phyloP scores from a whole-genome alignment of 805 yeast genomes.

The Cyberlindnera petersonii region DNA sequence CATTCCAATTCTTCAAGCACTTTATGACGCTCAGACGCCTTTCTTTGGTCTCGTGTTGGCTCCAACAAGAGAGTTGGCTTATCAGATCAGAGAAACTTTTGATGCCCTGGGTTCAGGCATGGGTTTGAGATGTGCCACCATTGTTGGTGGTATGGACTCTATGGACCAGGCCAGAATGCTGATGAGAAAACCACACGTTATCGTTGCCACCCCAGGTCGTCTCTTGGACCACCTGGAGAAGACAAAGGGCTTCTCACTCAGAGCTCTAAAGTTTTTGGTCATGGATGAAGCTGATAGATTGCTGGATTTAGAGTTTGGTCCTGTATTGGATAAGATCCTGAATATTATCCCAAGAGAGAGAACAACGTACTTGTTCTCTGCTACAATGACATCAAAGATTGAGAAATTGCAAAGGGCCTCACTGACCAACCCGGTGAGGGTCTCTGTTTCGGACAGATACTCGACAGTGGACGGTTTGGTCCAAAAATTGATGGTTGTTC shows the following conservation, averaged over 20 bases:
- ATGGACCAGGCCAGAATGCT: conserved; percentile 95
- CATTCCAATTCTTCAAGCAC: conserved; percentile 84
- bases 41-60: conserved; percentile 86
- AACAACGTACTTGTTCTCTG: conserved; percentile 84
- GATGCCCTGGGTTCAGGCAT: conserved; percentile 87
- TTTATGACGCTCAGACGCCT: conserved; percentile 87
- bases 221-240: conserved; percentile 90
- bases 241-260: conserved; percentile 83
- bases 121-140: conserved; percentile 87
- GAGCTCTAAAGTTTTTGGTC: conserved; percentile 74
- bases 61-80: conserved; percentile 82
- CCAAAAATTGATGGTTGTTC: conserved; percentile 85
- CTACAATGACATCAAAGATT: conserved; percentile 95
- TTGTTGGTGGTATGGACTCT: conserved; percentile 98
- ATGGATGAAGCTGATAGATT: conserved; percentile 98
- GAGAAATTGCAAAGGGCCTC: conserved; percentile 95
- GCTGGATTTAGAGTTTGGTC: conserved; percentile 94
- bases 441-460: conserved; percentile 84
- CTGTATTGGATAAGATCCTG: conserved; percentile 82
- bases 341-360: conserved; percentile 80
- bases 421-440: conserved; percentile 79
- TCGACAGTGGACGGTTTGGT: conserved; percentile 92
- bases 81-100: conserved; percentile 89
- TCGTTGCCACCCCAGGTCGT: conserved; percentile 95
- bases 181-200: conserved; percentile 89